Evolutionary conservation across 2,329 filamentous ascomycete species (phyloP).

Genomic region (Cladosporium sp.): DNA sequence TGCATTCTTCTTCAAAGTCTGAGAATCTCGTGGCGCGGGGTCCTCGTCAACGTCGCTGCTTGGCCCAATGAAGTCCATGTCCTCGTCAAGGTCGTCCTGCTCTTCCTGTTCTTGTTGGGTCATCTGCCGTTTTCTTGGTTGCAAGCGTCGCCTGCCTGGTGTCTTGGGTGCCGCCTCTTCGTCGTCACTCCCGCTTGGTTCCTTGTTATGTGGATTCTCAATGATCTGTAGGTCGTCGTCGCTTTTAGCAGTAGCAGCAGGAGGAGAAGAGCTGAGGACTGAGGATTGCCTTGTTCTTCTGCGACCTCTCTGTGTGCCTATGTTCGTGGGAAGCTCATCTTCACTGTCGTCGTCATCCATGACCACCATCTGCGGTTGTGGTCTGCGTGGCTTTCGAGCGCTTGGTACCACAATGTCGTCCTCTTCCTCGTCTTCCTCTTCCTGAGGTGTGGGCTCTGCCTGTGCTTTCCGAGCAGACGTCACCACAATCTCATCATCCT

Average conservation of each 20-base stretch:
- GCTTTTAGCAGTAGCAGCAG: constrained; percentile 20
- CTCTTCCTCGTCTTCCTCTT: constrained; percentile 11
- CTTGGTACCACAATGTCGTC: constrained; percentile 1
- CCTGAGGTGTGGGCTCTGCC: neutral
- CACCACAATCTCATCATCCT: constrained; percentile 13
- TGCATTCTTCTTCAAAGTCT: constrained; percentile 31
- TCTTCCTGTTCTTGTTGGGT: constrained; percentile 29
- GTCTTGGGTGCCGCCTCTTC: constrained; percentile 23
- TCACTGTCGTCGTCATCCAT: constrained; percentile 19
- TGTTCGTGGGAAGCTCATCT: constrained; percentile 29
- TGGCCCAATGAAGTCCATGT: constrained; percentile 40
- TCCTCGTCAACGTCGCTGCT: constrained; percentile 29
- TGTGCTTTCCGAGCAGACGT: neutral
- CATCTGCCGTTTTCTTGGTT: constrained; percentile 16
- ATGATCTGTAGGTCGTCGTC: constrained; percentile 29
- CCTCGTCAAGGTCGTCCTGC: constrained; percentile 42
- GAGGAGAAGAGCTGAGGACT: constrained; percentile 25
- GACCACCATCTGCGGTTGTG: constrained; percentile 7
- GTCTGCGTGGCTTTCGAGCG: neutral
- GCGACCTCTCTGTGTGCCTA: constrained; percentile 22
- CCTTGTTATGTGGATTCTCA: constrained; percentile 11
- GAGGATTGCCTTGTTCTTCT: constrained; percentile 14
- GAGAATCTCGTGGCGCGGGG: constrained; percentile 23
- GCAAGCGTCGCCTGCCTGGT: constrained; percentile 19
- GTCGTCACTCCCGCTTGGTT: constrained; percentile 17